Conservation (phyloP, 305 asterid species). For the Plantago lanceolata region DNA sequence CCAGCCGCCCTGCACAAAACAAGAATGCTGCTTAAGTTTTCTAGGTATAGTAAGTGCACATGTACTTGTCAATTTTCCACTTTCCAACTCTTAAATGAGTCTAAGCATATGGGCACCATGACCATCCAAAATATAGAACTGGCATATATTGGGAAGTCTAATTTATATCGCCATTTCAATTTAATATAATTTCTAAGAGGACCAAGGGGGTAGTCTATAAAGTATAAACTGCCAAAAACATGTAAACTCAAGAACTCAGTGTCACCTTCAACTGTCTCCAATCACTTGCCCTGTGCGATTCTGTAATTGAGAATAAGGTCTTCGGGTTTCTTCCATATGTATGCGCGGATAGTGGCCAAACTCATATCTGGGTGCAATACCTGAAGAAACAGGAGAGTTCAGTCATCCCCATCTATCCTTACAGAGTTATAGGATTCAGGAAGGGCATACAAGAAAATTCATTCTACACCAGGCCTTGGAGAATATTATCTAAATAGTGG, state of each 20-base stretch:
- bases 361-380: conserved; percentile 87
- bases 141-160: background rate
- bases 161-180: too few relatives aligned
- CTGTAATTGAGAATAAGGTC: conserved; percentile 83
- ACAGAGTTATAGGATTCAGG: too few relatives aligned
- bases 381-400: conserved; percentile 40
- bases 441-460: too few relatives aligned
- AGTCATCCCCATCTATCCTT: too few relatives aligned
- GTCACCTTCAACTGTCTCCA: conserved; percentile 28
- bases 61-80: background rate
- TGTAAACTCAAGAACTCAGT: conserved; percentile 8
- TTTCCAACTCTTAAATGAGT: background rate
- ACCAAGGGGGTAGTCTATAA: background rate
- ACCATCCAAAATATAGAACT: too few relatives aligned
- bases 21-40: conserved; percentile 4
- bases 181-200: background rate
- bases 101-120: background rate
- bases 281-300: conserved; percentile 56
- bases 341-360: conserved; percentile 83
- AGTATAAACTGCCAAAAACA: background rate
- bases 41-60: background rate
- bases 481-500: too few relatives aligned
- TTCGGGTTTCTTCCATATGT: conserved; percentile 92
- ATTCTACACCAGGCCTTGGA: too few relatives aligned
- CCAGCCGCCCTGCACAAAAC: conserved; percentile 18